Conservation (phyloP, 1,139 yeast genomes). For the Geotrichum fermentans region DNA sequence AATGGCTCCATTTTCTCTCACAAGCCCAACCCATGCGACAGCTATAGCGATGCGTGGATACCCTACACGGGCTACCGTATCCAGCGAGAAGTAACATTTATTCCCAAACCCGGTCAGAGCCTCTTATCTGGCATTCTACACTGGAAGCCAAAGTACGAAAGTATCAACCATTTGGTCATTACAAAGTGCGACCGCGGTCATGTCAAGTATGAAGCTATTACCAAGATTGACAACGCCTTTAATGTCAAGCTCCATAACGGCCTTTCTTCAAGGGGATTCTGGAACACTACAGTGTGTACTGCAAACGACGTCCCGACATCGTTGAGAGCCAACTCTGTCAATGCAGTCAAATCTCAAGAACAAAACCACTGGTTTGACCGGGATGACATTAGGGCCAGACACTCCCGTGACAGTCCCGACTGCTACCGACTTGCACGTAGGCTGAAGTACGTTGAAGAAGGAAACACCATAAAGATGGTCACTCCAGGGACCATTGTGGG, state of each 20-base stretch:
- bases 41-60: conserved; percentile 30
- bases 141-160: neutral
- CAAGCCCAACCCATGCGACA: conserved; percentile 36
- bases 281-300: conserved; percentile 14
- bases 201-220: conserved; percentile 10
- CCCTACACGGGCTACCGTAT: conserved; percentile 60
- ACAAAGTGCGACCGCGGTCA: conserved; percentile 15
- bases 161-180: conserved; percentile 3
- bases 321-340: neutral
- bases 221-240: neutral
- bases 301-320: neutral
- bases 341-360: neutral
- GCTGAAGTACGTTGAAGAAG: conserved; percentile 1
- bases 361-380: neutral
- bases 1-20: neutral
- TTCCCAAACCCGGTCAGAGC: conserved; percentile 5
- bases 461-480: neutral
- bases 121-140: neutral
- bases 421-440: conserved; percentile 14
- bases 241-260: neutral
- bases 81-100: conserved; percentile 35
- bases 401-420: neutral
- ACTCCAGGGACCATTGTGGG: conserved; percentile 13
- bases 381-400: neutral
- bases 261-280: neutral